A percentile compares a stretch with the other conserved stretches of the same genome.
phyloP scores from a whole-genome alignment of 768 basidiomycete genomes.

The Rhizopogon rudus region DNA sequence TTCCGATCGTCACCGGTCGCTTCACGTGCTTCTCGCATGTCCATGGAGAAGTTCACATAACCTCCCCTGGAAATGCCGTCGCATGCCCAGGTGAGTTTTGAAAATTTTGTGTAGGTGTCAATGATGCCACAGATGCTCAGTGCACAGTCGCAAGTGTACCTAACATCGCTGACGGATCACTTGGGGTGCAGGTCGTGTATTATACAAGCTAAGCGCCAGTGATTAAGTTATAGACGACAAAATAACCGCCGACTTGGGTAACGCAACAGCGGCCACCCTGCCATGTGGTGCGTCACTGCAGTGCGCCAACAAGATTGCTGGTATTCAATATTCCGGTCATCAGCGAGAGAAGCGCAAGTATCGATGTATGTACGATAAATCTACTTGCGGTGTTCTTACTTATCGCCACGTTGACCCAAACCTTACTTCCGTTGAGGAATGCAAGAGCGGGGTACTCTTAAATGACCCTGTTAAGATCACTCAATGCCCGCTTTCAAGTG shows the following conservation, averaged over 20 bases:
- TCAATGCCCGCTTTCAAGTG: too few relatives aligned
- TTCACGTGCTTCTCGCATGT: slow-evolving; percentile 42
- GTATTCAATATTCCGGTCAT: background rate
- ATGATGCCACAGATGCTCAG: slow-evolving; percentile 31
- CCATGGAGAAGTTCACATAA: slow-evolving; percentile 39
- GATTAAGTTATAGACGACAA: too few relatives aligned
- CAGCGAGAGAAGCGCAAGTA: background rate
- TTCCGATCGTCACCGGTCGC: slow-evolving; percentile 55
- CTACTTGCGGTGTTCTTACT: too few relatives aligned
- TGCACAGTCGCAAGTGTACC: slow-evolving; percentile 55
- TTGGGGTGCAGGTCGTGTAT: slow-evolving; percentile 28
- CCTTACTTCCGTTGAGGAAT: too few relatives aligned
- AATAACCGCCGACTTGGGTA: too few relatives aligned
- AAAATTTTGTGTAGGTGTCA: background rate
- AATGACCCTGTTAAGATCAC: too few relatives aligned
- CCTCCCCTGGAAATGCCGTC: slow-evolving; percentile 30
- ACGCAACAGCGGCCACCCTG: too few relatives aligned
- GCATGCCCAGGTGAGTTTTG: slow-evolving; percentile 34
- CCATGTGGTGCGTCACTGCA: background rate
- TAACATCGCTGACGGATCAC: slow-evolving; percentile 50
- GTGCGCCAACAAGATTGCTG: background rate
- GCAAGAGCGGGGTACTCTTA: too few relatives aligned
- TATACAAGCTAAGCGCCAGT: too few relatives aligned
- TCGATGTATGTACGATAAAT: background rate
- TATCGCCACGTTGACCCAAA: too few relatives aligned